These are phyloP conservation scores for Candida labiduridarum DNA, from an alignment of 1,139 yeast species.

Conservation along the genomic window DNA sequence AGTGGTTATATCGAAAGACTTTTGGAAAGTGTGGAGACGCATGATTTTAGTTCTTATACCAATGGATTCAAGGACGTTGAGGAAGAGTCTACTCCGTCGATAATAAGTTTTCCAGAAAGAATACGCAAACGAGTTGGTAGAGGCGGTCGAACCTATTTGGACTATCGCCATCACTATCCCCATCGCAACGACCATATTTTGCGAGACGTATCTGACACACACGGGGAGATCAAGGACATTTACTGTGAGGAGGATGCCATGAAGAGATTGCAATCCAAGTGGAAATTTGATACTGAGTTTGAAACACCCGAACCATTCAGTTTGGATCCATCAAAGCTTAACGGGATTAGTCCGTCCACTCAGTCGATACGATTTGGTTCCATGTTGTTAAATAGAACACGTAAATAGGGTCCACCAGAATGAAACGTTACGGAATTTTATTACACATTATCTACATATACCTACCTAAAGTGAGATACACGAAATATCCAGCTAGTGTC, in stretches of 20 bases:
- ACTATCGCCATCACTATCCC: conserved; percentile 24
- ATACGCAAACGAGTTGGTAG: conserved; percentile 79
- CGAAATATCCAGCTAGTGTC: too few species aligned
- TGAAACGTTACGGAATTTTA: too few species aligned
- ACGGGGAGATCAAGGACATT: conserved; percentile 32
- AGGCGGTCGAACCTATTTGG: conserved; percentile 70
- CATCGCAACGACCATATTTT: neutral
- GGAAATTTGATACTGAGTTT: conserved; percentile 74
- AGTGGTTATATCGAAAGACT: conserved; percentile 41
- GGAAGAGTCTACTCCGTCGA: conserved; percentile 17
- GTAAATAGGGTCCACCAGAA: neutral
- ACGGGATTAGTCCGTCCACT: conserved; percentile 82
- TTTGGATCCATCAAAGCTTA: conserved; percentile 68
- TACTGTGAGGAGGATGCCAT: conserved; percentile 57
- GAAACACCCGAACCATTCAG: conserved; percentile 58
- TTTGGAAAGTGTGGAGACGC: conserved; percentile 45
- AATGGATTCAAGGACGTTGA: conserved; percentile 31
- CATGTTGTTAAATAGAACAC: conserved; percentile 55
- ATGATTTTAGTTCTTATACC: conserved; percentile 50
- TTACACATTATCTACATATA: too few species aligned
- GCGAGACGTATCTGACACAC: too few species aligned
- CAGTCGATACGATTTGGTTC: conserved; percentile 91
- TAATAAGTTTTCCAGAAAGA: conserved; percentile 26
- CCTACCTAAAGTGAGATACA: too few species aligned
- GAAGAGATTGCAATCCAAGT: conserved; percentile 65